Evolutionary conservation across 2,329 filamentous ascomycete species (phyloP).

Genomic region (Leptosphaerulina australis): DNA sequence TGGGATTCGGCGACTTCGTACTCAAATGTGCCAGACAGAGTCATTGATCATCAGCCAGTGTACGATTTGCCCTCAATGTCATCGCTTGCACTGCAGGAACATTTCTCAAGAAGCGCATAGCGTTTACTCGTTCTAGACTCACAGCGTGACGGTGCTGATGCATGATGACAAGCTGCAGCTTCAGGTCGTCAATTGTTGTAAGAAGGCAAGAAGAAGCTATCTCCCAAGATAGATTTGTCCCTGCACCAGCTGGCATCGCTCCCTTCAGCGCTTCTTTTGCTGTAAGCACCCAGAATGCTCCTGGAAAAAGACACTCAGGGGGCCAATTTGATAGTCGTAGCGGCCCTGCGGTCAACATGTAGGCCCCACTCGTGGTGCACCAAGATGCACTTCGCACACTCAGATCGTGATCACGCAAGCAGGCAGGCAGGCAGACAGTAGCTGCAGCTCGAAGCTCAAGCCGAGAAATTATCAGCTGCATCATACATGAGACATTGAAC

Average conservation of each 20-base stretch:
- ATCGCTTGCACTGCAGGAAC: slow-evolving; percentile 2
- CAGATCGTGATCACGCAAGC: too few relatives aligned
- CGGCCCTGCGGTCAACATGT: not conserved
- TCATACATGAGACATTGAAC: not conserved
- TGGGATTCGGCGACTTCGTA: slow-evolving; percentile 23
- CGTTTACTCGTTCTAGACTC: slow-evolving; percentile 1
- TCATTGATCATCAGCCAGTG: slow-evolving; percentile 5
- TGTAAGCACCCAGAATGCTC: not conserved
- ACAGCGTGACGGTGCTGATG: slow-evolving; percentile 14
- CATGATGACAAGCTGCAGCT: slow-evolving; percentile 21
- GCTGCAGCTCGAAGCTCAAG: not conserved
- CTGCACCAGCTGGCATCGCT: slow-evolving; percentile 6
- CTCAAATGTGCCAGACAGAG: slow-evolving; percentile 15
- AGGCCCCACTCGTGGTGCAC: not conserved
- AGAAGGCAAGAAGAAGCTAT: slow-evolving; percentile 23
- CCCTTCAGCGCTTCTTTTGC: not conserved
- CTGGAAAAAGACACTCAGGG: not conserved
- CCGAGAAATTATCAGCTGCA: not conserved
- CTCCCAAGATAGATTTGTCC: slow-evolving; percentile 27
- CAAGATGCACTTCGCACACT: not conserved
- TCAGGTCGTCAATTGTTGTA: slow-evolving; percentile 31
- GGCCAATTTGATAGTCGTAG: not conserved
- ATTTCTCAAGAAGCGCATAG: not conserved
- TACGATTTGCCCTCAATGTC: slow-evolving; percentile 2
- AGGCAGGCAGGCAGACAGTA: too few relatives aligned